Evolutionary conservation across 169 alveolate species (phyloP), one percentile per base, ranked within the genome.

Genomic region (Plasmodium coatneyi): DNA sequence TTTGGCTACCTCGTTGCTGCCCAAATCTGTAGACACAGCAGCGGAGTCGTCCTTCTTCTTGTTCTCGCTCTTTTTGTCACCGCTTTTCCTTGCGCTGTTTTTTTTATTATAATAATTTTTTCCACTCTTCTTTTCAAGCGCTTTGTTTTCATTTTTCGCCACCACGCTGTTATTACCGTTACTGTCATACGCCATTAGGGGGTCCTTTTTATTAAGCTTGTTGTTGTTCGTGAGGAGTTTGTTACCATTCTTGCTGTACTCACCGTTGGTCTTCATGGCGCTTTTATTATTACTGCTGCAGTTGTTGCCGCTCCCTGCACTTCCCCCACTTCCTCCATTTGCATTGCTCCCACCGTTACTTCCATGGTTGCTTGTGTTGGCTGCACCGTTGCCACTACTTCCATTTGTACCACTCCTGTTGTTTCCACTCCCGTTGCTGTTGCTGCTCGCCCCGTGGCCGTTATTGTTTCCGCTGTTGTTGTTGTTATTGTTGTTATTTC

Each of bases 41-140:
- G 49, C 19, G 3, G 46, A 19, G 22, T 46, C 83, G 32, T 32
- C 41, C 14, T 78, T 52, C 43, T 76, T 56, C 22, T 54, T 52
- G 9, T 56, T 52, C 22, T 87, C 72, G n/a, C 46, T 36, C 14
- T 74, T 74, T 56, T 86, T 86, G 9, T 76, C 86, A 54, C 22
- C 86, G 60, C 14, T 36, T 86, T 78, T 86, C 22, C 36, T 66
- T 66, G 43, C 78, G 74, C 78, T 49, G 14, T 10, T 56, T 76
- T 86, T 86, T 36, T 60, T 86, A 46, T 78, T 76, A 22, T 46
- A 78, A 86, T 76, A 86, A 6, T 5, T 28, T 30, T 56, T 78
- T 12, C 89, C 86, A 49, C 54, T 86, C 39, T 52, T 76, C 70
- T 43, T 86, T 25, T 78, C 93, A 19, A 30, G 2, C 43, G 71